Base-by-base conservation (phyloP, 176 grass and related monocot genomes). In the Hyparrhenia diplandra region DNA sequence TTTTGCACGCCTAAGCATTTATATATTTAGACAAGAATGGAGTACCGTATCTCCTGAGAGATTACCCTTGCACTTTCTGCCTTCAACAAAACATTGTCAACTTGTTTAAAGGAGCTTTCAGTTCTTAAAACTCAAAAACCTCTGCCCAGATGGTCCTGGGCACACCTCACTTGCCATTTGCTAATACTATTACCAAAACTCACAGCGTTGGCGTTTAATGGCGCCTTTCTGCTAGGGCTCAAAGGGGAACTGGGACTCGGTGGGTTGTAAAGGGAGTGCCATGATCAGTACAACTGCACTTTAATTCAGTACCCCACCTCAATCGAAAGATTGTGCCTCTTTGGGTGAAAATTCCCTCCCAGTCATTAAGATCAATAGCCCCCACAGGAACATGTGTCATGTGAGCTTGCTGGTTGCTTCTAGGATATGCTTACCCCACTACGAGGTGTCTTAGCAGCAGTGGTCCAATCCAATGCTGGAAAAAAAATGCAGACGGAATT, bases 321-420 rank as follows among this genome's bases (percentile, higher is more conserved):
- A 82, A 86, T 74, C 39, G 47, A 86, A 86, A 78, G 83, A 51
- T 52, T 83, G 73, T 77, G 79, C 59, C 46, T 52, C 84, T 90
- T 83, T 61, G 14, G 87, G 60, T 83, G 67, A 81, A 89, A 90
- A 67, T 69, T 64, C 31, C 31, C 31, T 32, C 88, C 72, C 70
- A 47, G 8, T 69, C 73, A 83, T 82, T 75, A 64, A 72, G 31
- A 91, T 79, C 85, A 82, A 87, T 74, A 75, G 73, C 65, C 60
- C 88, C 88, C 88, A 88, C 83, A 77, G 42, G 71, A 91, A 91
- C 80, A 78, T 87, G 92, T 84, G 59, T 69, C 83, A 89, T 91
- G 89, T 91, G 89, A 87, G 86, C 86, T 74, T 86, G 86, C 66
- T 87, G 86, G 85, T 77, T 94, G 70, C 69, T 81, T 86, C 78